Percentiles rank a stretch among this genome's conserved stretches.
Conservation (phyloP, 2,329 filamentous ascomycete species). For the Macrophomina pseudophaseolina region DNA sequence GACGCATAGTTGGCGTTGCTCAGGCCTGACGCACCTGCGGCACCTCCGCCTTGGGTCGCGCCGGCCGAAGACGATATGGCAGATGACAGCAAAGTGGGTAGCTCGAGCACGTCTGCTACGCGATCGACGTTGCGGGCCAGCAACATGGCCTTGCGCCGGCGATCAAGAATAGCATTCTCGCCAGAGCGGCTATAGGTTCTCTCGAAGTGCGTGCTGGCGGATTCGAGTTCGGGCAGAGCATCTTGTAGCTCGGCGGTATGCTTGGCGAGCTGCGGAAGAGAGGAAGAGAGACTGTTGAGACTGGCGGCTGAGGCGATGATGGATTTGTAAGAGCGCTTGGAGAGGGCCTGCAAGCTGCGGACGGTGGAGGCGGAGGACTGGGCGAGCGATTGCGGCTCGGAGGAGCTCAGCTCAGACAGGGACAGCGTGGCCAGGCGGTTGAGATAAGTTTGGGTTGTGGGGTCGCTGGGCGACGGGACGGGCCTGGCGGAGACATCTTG, state of each 20-base stretch:
- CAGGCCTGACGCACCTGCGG: conserved; percentile 39
- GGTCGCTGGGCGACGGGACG: conserved; percentile 52
- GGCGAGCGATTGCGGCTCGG: conserved; percentile 78
- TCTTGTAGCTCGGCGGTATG: conserved; percentile 71
- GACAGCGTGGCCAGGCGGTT: conserved; percentile 77
- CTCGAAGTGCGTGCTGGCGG: conserved; percentile 79
- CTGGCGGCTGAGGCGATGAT: conserved; percentile 82
- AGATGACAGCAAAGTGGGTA: conserved; percentile 83
- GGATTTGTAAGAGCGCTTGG: conserved; percentile 84
- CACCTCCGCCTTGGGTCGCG: conserved; percentile 52
- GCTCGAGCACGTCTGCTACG: conserved; percentile 86
- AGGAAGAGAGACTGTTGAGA: conserved; percentile 73
- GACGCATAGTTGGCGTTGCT: conserved; percentile 77
- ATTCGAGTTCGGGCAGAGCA: conserved; percentile 78
- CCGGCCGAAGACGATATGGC: conserved; percentile 63
- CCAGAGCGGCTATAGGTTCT: conserved; percentile 77
- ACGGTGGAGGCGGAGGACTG: conserved; percentile 81
- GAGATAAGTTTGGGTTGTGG: conserved; percentile 72
- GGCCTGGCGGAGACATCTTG: conserved; percentile 46
- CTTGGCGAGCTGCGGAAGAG: conserved; percentile 71
- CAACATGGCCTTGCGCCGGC: conserved; percentile 79
- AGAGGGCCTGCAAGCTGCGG: conserved; percentile 83
- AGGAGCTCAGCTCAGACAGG: conserved; percentile 71
- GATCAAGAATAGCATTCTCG: conserved; percentile 67
- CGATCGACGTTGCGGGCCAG: conserved; percentile 87